These are phyloP conservation scores for Dothiorella sarmentorum DNA, from an alignment of 2,329 filamentous ascomycete species.

Conservation along the genomic window DNA sequence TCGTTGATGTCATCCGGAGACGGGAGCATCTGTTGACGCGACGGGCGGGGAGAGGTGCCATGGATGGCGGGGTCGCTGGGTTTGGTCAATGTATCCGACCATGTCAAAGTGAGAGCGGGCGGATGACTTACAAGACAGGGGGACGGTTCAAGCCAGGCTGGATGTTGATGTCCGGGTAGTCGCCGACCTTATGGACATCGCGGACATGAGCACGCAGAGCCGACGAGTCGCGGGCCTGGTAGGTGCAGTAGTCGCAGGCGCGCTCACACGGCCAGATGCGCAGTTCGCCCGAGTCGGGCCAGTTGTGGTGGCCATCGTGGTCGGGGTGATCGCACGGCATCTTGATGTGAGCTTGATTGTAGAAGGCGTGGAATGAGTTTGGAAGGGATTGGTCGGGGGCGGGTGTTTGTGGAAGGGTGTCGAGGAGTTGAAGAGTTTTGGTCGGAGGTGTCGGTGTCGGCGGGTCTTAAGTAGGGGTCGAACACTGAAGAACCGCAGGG, in stretches of 20 bases:
- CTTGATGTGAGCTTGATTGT: background rate
- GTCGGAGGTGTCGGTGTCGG: background rate
- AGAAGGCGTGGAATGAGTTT: background rate
- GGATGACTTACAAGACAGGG: slow-evolving; percentile 4
- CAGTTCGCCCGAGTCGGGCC: slow-evolving; percentile 13
- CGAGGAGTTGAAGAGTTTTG: slow-evolving; percentile 5
- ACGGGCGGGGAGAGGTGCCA: background rate
- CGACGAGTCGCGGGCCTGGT: slow-evolving; percentile 11
- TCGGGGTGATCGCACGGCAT: slow-evolving; percentile 6
- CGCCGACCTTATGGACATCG: slow-evolving; percentile 3
- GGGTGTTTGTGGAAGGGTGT: too few species aligned
- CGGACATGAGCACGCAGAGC: slow-evolving; percentile 12
- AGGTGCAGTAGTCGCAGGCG: slow-evolving; percentile 14
- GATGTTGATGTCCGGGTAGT: slow-evolving; percentile 6
- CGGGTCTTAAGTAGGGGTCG: background rate
- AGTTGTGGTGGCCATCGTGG: slow-evolving; percentile 13
- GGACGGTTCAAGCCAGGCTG: slow-evolving; percentile 1
- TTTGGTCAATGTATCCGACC: background rate
- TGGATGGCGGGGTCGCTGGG: slow-evolving; percentile 6
- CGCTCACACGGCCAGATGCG: slow-evolving; percentile 18
- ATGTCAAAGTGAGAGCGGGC: background rate
- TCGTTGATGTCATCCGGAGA: background rate
- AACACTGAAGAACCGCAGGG: background rate
- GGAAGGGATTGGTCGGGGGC: background rate
- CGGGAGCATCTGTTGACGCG: background rate